Evolutionary conservation across 177 flowering plant species (phyloP), one percentile per base, ranked within the genome.

Genomic region (Vitis hybrid): DNA sequence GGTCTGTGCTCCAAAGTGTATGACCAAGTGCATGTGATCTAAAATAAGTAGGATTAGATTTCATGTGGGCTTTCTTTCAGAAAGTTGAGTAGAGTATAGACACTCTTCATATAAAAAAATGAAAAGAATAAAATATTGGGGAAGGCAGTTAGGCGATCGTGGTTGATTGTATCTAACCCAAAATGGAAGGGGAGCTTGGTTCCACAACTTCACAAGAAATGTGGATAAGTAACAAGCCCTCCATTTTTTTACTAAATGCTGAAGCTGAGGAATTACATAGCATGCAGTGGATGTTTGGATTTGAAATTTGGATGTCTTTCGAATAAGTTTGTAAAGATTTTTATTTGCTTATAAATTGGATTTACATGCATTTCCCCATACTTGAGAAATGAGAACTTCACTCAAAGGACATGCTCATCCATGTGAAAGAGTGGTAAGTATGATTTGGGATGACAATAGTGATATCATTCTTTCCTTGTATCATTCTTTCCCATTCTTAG

Each of bases 51-150:
- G 77, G 85, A 80, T 84, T 82, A 77, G 80, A 84, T 84, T 76
- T 82, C 87, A 84, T 80, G 87, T 84, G 85, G 79, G 67, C 59
- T 70, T 72, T 73, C 66, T 77, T 64, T 70, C 59, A 72, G 65
- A 23, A 62, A 61, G 69, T 55, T 52, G 68, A 56, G 56, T 26
- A 48, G 50, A 18, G 11, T 15, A 56, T 71, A 65, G 56, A 64
- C 60, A 26, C 54, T 1, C 32, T 64, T 23, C 18, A 18, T 32
- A 69, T 48, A 40, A 23, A 63, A 64, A 12, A 34, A 0, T 4
- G 18, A 17, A 15, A 56, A 40, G 30, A 60, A 55, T 30, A 54
- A 19, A 55, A 48, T 2, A 68, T 23, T 30, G 10, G 5, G 61
- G 72, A 67, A 72, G 63, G 60, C 70, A 52, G 62, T 56, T 30